Percentiles rank a stretch among this genome's conserved stretches.
These are phyloP conservation scores for Aphanomyces cochlioides DNA, from an alignment of 352 stramenopile species.

Conservation along the genomic window DNA sequence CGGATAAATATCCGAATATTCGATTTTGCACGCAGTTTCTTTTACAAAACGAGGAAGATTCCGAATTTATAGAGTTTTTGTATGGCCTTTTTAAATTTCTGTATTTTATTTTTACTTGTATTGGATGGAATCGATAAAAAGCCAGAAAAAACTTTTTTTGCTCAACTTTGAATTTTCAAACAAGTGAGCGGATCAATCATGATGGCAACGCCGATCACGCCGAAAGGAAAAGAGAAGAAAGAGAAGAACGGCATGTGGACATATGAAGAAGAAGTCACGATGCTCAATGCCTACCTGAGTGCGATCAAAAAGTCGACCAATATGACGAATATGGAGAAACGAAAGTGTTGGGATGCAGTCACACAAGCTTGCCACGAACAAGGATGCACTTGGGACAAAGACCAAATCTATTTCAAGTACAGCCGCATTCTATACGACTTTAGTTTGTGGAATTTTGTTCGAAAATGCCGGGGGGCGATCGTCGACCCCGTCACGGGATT, in stretches of 20 bases:
- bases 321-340: conserved; percentile 23
- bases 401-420: conserved; percentile 21
- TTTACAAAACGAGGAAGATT: no score
- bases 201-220: conserved; percentile 12
- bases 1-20: no score
- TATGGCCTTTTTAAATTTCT: no score
- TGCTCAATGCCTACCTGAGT: conserved; percentile 15
- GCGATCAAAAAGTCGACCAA: conserved; percentile 21
- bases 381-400: conserved; percentile 16
- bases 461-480: conserved; percentile 7
- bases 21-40: no score
- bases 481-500: conserved; percentile 17
- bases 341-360: conserved; percentile 15
- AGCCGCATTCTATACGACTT: conserved; percentile 24
- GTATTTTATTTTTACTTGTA: no score
- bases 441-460: conserved; percentile 18
- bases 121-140: background rate
- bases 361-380: conserved; percentile 12
- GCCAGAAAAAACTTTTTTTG: conserved; percentile 8
- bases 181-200: background rate
- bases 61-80: no score
- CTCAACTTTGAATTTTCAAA: conserved; percentile 19
- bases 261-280: conserved; percentile 17
- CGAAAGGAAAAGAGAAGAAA: conserved; percentile 12
- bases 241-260: conserved; percentile 19